Evolutionary conservation across 2,329 filamentous ascomycete species (phyloP).

Genomic region (Penicillium glabrum): DNA sequence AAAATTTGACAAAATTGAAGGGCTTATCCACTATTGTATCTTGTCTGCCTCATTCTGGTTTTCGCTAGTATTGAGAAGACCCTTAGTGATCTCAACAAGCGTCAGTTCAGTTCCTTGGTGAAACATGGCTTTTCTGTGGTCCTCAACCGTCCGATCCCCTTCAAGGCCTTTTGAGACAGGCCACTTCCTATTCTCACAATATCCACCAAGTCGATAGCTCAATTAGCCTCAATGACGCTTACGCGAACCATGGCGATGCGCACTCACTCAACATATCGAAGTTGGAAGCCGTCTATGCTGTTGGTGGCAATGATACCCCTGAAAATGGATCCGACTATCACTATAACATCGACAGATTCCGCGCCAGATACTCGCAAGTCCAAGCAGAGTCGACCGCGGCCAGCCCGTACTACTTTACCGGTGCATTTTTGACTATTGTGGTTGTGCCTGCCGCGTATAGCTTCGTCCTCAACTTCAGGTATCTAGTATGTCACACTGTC

Average conservation of each 20-base stretch:
- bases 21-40: no score
- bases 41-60: no score
- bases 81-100: no score
- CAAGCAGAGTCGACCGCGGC: constrained; percentile 4
- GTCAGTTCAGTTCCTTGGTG: no score
- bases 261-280: constrained; percentile 5
- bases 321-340: constrained; percentile 4
- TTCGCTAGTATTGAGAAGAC: no score
- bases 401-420: constrained; percentile 10
- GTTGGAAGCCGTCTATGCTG: constrained; percentile 4
- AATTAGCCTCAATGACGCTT: constrained; percentile 1
- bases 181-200: constrained; percentile 8
- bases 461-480: constrained; percentile 10
- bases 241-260: constrained; percentile 6
- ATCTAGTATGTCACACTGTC: not conserved
- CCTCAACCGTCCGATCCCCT: constrained; percentile 3
- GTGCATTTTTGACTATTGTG: constrained; percentile 4
- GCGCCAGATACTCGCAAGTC: not conserved
- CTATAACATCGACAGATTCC: constrained; percentile 7
- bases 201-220: constrained; percentile 3
- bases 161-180: not conserved
- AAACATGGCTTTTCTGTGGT: not conserved
- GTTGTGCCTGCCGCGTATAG: constrained; percentile 8
- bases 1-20: not conserved
- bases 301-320: constrained; percentile 6